Conservation (phyloP, 73 alveolate species). For the Paramecium pentaurelia region DNA sequence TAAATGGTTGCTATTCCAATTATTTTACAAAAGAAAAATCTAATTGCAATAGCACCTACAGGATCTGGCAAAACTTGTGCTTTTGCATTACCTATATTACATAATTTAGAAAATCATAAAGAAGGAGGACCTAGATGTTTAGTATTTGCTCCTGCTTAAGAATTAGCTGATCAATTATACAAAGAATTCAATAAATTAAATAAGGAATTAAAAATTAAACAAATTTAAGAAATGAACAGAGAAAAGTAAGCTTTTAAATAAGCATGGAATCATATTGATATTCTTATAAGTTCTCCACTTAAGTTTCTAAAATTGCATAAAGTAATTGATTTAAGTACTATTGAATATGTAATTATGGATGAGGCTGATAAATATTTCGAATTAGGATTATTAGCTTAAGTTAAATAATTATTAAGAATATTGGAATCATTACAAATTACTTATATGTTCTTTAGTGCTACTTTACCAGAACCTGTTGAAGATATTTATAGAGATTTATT, state of each 20-base stretch:
- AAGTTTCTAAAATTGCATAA: constrained; percentile 47
- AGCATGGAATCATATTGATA: constrained; percentile 47
- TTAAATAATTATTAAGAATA: constrained; percentile 63
- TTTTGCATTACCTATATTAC: constrained; percentile 54
- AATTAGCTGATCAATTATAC: constrained; percentile 69
- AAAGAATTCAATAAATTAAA: constrained; percentile 58
- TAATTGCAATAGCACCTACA: constrained; percentile 71
- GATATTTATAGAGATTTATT: constrained; percentile 80
- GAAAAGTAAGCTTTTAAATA: constrained; percentile 50
- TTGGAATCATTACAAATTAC: constrained; percentile 44
- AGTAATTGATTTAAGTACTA: not conserved
- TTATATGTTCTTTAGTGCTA: constrained; percentile 89
- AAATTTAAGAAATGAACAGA: constrained; percentile 39
- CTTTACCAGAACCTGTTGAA: constrained; percentile 89
- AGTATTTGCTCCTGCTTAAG: constrained; percentile 77
- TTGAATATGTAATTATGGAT: constrained; percentile 68
- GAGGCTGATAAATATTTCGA: constrained; percentile 89
- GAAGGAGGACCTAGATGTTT: constrained; percentile 70
- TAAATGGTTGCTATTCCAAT: constrained; percentile 55
- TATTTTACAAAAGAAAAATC: constrained; percentile 44
- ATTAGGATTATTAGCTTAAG: constrained; percentile 62
- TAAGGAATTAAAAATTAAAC: constrained; percentile 39
- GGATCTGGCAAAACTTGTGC: constrained; percentile 74
- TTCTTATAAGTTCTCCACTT: constrained; percentile 65
- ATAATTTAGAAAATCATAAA: constrained; percentile 17